A percentile compares a stretch with the other conserved stretches of the same genome.
phyloP scores from a whole-genome alignment of 106 monocot genomes.

The Gastrodia elata region DNA sequence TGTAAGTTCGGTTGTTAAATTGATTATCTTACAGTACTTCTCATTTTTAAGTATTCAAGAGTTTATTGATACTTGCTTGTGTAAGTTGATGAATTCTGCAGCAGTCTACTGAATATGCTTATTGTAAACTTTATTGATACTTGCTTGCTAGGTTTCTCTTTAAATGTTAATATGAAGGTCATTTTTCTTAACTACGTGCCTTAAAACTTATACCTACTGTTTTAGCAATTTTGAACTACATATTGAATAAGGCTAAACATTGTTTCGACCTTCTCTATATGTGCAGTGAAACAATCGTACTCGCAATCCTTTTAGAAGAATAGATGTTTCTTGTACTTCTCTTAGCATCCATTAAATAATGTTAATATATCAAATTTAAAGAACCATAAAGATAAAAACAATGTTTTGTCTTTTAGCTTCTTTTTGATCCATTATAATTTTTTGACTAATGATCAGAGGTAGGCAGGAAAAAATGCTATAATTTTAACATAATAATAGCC shows the following conservation, averaged over 20 bases:
- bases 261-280: not conserved
- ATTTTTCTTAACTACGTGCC: not conserved
- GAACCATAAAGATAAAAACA: too few relatives aligned
- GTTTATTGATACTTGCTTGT: not conserved
- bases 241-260: not conserved
- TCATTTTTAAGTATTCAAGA: not conserved
- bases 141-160: not conserved
- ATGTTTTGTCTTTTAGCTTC: too few relatives aligned
- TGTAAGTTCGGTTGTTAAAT: slow-evolving; percentile 20
- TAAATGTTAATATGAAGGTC: not conserved
- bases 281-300: not conserved
- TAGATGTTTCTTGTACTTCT: too few relatives aligned
- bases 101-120: not conserved
- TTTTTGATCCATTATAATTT: too few relatives aligned
- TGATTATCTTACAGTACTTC: not conserved
- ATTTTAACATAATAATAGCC: too few relatives aligned
- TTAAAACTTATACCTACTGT: not conserved
- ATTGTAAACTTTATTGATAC: not conserved
- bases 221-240: not conserved
- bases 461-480: too few relatives aligned
- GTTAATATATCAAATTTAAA: too few relatives aligned
- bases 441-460: too few relatives aligned
- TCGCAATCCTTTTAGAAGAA: too few relatives aligned
- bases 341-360: too few relatives aligned
- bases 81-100: not conserved